phyloP scores from a whole-genome alignment of 140 eudicot species.

The Anethum foeniculum region DNA sequence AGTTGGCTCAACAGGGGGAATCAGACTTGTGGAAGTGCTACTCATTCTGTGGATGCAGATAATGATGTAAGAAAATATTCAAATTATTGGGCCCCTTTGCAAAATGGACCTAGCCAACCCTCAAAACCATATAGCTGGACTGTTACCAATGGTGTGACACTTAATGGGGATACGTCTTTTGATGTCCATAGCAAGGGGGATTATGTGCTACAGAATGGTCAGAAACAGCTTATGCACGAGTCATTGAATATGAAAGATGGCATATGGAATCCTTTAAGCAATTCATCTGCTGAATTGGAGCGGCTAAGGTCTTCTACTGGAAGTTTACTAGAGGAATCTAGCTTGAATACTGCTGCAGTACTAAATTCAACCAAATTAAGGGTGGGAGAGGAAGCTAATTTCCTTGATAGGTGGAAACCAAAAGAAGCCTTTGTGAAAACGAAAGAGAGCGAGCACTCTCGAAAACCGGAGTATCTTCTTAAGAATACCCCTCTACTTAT shows the following conservation, averaged over 20 bases:
- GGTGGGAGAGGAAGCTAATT: conserved; percentile 33
- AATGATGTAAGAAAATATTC: conserved; percentile 12
- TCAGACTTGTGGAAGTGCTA: conserved; percentile 25
- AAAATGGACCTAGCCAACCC: conserved; percentile 30
- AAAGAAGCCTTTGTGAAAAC: conserved; percentile 38
- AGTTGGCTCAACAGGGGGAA: conserved; percentile 38
- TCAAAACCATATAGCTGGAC: conserved; percentile 33
- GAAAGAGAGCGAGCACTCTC: conserved; percentile 39
- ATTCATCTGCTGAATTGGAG: conserved; percentile 29
- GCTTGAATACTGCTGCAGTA: conserved; percentile 25
- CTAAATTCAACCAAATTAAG: conserved; percentile 25
- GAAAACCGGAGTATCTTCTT: conserved; percentile 27
- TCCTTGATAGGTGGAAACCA: conserved; percentile 48
- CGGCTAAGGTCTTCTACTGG: conserved; percentile 17
- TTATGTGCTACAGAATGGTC: conserved; percentile 33
- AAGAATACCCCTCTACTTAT: conserved; percentile 28
- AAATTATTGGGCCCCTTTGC: conserved; percentile 34
- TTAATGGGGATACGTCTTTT: conserved; percentile 22
- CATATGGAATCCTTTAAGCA: conserved; percentile 22
- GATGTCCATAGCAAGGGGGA: conserved; percentile 29
- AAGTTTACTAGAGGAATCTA: conserved; percentile 22
- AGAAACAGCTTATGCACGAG: conserved; percentile 27
- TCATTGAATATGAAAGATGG: conserved; percentile 25
- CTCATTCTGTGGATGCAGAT: conserved; percentile 18
- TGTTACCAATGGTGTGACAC: conserved; percentile 26